Base-by-base conservation (phyloP, 2,329 filamentous ascomycete species). In the Penicillium decumbens region DNA sequence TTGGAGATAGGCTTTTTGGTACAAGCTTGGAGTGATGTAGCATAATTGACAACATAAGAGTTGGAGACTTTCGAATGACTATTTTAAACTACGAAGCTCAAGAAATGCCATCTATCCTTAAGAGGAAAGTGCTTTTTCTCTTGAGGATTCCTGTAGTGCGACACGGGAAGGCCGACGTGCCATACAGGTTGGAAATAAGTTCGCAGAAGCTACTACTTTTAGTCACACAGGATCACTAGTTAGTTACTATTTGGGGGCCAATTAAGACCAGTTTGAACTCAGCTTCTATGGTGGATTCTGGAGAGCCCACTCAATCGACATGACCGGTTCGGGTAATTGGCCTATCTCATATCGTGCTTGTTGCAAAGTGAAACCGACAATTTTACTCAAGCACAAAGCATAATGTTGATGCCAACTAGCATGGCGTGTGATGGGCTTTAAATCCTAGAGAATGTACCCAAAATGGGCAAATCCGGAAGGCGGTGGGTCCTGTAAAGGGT, bases 1-100 rank as follows among this genome's bases (percentile, higher is more conserved):
- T 64, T 51, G 63, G 63, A 2, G 63, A 65, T 53, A 49, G 63
- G 18, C 46, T 65, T 25, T 65, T 59, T 60, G 61, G 61, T 56
- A 64, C 49, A 20, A 55, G 42, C 46, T 50, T 30, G 60, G 61
- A 30, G 59, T 50, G 18, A 37, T 20, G 15, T 37, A 12, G 33
- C 9, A 12, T 20, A 37, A 37, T 20, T 12, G 15, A 37, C 9
- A 3, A 5, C 2, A 20, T 33, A 37, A 37, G 9, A 10, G 18
- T 9, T 12, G 12, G 9, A 12, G 4, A 5, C 4, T 37, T 20
- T 3, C 1, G 12, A 18, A 20, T 37, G 10, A 10, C 33, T 18
- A 18, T 18, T 6, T 20, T 12, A 20, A 20, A 15, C 15, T 37
- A 20, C 9, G 20, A 12, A 4, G 8, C 3, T 10, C 8, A 8